Percentiles rank a stretch among this genome's conserved stretches.
Evolutionary conservation across 2,329 filamentous ascomycete species (phyloP).

Genomic region (Pyrenophora seminiperda): DNA sequence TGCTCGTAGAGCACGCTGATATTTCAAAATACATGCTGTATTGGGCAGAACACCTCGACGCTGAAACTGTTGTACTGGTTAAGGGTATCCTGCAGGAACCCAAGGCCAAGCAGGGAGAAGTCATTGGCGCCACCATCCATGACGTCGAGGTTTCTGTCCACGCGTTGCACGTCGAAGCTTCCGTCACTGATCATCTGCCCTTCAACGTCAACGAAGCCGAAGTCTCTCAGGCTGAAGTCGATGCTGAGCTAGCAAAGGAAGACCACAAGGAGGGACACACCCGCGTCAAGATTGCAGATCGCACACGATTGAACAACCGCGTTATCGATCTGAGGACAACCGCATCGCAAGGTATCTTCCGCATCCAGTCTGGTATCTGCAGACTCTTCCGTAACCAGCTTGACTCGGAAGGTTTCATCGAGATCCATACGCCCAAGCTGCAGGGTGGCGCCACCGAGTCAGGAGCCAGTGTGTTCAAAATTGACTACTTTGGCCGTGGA

Average conservation of each 20-base stretch:
- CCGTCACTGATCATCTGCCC: conserved; percentile 65
- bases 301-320: conserved; percentile 76
- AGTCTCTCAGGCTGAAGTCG: conserved; percentile 62
- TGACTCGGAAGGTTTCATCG: conserved; percentile 78
- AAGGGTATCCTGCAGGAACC: conserved; percentile 74
- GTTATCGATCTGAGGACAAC: conserved; percentile 86
- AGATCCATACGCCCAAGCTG: conserved; percentile 92
- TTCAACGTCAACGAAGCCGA: conserved; percentile 75
- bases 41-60: conserved; percentile 82
- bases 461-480: conserved; percentile 86
- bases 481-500: conserved; percentile 86
- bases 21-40: conserved; percentile 78
- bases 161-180: conserved; percentile 65
- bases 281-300: conserved; percentile 68
- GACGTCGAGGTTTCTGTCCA: conserved; percentile 76
- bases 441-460: conserved; percentile 90
- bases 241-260: conserved; percentile 56
- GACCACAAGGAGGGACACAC: conserved; percentile 61
- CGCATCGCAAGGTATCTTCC: conserved; percentile 84
- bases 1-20: conserved; percentile 67
- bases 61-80: conserved; percentile 79
- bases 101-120: conserved; percentile 66
- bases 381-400: conserved; percentile 79
- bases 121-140: conserved; percentile 77
- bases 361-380: conserved; percentile 79